Evolutionary conservation across 169 alveolate species (phyloP), one percentile per base, ranked within the genome.

Genomic region (Babesia sp.): DNA sequence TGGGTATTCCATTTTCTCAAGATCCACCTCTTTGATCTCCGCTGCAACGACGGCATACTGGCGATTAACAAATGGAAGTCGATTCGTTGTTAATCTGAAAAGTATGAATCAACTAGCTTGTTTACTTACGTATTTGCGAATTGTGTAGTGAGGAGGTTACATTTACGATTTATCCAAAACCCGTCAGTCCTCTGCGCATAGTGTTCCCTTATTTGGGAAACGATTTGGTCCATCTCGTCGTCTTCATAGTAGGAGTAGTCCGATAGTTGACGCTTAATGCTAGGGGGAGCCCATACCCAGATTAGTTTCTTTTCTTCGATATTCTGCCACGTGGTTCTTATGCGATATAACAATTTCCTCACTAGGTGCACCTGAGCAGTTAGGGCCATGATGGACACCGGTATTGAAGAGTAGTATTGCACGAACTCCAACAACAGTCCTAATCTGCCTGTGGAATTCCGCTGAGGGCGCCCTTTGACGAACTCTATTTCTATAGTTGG

Each of bases 221-320:
- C 59, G 20, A 64, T 28, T 42, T 18, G 48, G 39, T 64, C 74
- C 9, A 36, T n/a, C 6, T 64, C 74, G 26, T 22, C 26, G 4
- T 29, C 74, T 24, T 64, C 74, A 42, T 64, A 64, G 74, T 64
- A 64, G 14, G 74, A 64, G 39, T 64, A 64, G 20, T 45, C 34
- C 0, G n/a, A 18, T 48, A 48, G 7, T 7, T 12, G 8, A 48
- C 28, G 20, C 28, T 14, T 20, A 48, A 48, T 18, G 28, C 28
- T 48, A 18, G 39, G 63, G 7, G 37, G 12, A 9, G 44, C 24
- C 63, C 31, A 18, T 4, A 64, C 54, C 74, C 74, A 64, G 9
- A 46, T 18, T 20, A 16, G 22, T 16, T 45, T 22, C 0, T 26
- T 48, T 3, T 64, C 51, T n/a, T 22, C 20, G 12, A 50, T 46